Evolutionary conservation across 805 yeast species (phyloP), one percentile per base, ranked within the genome.

Genomic region (Wickerhamiella kurtzmanii): DNA sequence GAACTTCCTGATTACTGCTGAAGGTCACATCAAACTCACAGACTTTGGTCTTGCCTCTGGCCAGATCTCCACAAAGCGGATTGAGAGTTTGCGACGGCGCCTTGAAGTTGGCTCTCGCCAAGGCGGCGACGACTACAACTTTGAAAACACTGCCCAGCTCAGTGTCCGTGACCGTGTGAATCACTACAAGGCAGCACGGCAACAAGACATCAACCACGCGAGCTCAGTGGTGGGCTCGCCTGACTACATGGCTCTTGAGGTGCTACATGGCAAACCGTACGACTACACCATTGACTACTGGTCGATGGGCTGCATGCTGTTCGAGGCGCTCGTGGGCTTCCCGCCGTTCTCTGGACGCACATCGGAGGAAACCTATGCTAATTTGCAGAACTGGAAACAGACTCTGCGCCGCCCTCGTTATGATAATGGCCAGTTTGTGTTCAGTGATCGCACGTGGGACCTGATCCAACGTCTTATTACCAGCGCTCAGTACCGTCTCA

Each of bases 11-110:
- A 86, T 87, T 54, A 96, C 88, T 59, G 75, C 85, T 3, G 79
- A 79, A 57, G 96, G 96, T 22, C 96, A 87, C 64, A 84, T 87
- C 59, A 87, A 87, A 62, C 72, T 87, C 56, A 88, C 97, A 0
- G 99, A 92, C 66, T 92, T 92, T 64, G 99, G 99, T 13, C 70
- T 92, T 46, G 97, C 98, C 11, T 92, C 96, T 1, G 99, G 99
- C 37, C 79, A 94, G 8, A 89, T 92, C 43, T 85, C 95, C 21
- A 81, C 78, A 55, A 95, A 87, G 56, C 76, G 96, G 59, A 87
- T 92, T 50, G 96, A 92, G 62, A 81, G 92, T 58, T 84, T 92
- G 95, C 76, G 85, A 56, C 50, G 55, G 32, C 67, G 75, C 53
- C 65, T 78, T 35, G 79, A 76, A 45, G 76, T 74, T 51, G 88